These are phyloP conservation scores for Lithocarpus polystachyus DNA, from an alignment of 306 rosid genomes.

Conservation along the genomic window DNA sequence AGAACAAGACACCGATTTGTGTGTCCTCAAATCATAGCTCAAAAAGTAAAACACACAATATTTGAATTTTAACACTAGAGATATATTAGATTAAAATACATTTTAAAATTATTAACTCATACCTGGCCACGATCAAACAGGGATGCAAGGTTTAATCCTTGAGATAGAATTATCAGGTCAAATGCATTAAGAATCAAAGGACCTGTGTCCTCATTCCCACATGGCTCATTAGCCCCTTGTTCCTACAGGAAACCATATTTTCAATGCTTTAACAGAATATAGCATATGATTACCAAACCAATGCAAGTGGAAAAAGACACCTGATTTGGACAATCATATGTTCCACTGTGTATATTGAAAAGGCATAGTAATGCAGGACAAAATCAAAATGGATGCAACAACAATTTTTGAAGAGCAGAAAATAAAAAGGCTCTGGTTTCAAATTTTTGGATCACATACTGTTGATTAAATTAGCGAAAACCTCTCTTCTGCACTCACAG, in stretches of 20 bases:
- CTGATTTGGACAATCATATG: background rate
- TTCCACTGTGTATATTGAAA: background rate
- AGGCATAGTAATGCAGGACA: background rate
- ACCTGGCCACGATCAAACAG: conserved; percentile 80
- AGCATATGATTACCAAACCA: conserved; percentile 7
- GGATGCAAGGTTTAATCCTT: conserved; percentile 84
- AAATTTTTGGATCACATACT: no score
- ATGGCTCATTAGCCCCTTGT: conserved; percentile 40
- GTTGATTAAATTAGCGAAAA: no score
- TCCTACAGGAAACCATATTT: conserved; percentile 41
- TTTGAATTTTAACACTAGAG: background rate
- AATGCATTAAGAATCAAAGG: conserved; percentile 86
- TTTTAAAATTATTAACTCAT: conserved; percentile 6
- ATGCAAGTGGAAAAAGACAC: conserved; percentile 6
- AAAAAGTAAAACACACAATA: background rate
- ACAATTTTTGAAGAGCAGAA: no score
- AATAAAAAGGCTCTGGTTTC: no score
- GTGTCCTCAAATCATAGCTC: background rate
- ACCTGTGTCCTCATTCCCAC: conserved; percentile 55
- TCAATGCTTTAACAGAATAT: conserved; percentile 12
- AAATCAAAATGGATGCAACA: no score
- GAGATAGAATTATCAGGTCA: conserved; percentile 80
- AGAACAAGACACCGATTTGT: background rate
- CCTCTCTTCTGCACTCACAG: no score
- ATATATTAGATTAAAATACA: background rate